phyloP scores from a whole-genome alignment of 1,139 yeast species.

The Magnusiomyces fungicola region DNA sequence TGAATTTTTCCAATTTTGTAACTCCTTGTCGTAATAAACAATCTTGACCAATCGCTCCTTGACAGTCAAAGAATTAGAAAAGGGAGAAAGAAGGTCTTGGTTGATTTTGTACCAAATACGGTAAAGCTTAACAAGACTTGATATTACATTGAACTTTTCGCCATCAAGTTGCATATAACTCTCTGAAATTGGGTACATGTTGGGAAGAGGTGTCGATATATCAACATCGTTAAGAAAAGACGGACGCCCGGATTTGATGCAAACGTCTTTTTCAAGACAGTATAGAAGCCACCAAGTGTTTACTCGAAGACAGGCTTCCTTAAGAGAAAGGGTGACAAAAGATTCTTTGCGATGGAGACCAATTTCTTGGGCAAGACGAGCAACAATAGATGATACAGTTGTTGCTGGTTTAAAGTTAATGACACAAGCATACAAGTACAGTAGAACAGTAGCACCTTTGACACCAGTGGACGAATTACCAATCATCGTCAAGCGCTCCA shows the following conservation, averaged over 20 bases:
- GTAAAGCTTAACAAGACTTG: slow-evolving; percentile 18
- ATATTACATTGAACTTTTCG: slow-evolving; percentile 6
- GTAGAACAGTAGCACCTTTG: slow-evolving; percentile 19
- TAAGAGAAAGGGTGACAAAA: slow-evolving; percentile 34
- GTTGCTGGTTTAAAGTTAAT: slow-evolving; percentile 1
- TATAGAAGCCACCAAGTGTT: slow-evolving; percentile 53
- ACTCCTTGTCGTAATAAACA: slow-evolving; percentile 26
- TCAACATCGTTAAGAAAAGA: slow-evolving; percentile 50
- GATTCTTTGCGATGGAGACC: slow-evolving; percentile 59
- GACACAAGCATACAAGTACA: slow-evolving; percentile 9
- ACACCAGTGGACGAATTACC: slow-evolving; percentile 20
- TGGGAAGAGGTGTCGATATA: slow-evolving; percentile 19
- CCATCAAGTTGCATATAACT: slow-evolving; percentile 3
- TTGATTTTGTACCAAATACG: slow-evolving; percentile 25
- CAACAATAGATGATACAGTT: slow-evolving; percentile 39
- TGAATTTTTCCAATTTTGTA: slow-evolving; percentile 28
- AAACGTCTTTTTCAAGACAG: slow-evolving; percentile 45
- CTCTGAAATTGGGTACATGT: no score
- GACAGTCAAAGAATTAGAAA: slow-evolving; percentile 22
- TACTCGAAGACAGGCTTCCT: slow-evolving; percentile 38
- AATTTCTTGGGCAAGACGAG: slow-evolving; percentile 53
- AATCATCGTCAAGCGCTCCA: slow-evolving; percentile 17
- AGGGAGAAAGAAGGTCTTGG: slow-evolving; percentile 27
- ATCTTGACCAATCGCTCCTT: slow-evolving; percentile 27
- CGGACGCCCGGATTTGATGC: slow-evolving; percentile 54